Conservation (phyloP, 2,329 filamentous ascomycete species). For the Fusarium pseudocircinatum region DNA sequence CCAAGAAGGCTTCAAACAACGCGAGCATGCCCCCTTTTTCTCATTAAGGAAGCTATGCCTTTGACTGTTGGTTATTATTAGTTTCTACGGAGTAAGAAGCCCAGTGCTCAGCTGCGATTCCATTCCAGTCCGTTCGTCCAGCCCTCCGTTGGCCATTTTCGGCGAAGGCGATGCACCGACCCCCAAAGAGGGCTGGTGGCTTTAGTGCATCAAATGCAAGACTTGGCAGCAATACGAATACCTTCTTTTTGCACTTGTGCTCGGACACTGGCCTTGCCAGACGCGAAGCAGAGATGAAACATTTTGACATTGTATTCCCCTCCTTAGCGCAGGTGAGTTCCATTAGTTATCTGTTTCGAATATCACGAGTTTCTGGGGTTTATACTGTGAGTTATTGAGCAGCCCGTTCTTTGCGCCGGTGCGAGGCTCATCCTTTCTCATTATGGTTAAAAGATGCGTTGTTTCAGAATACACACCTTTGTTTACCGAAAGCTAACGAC, state of each 20-base stretch:
- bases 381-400: neutral
- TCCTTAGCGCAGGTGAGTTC: constrained; percentile 21
- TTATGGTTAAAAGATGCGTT: neutral
- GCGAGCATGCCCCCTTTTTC: constrained; percentile 11
- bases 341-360: neutral
- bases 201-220: constrained; percentile 35
- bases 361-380: neutral
- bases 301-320: constrained; percentile 32
- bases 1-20: constrained; percentile 17
- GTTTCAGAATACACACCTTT: constrained; percentile 14
- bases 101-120: constrained; percentile 14
- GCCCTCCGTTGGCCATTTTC: constrained; percentile 34
- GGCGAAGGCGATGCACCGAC: constrained; percentile 39
- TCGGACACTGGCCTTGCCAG: constrained; percentile 24
- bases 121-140: constrained; percentile 34
- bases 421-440: neutral
- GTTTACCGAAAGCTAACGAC: neutral
- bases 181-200: constrained; percentile 23
- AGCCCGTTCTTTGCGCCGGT: constrained; percentile 24
- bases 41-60: neutral
- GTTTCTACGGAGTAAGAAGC: neutral
- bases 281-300: constrained; percentile 40
- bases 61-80: neutral
- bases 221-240: constrained; percentile 26
- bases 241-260: constrained; percentile 31